Percentiles rank a stretch among this genome's conserved stretches.
Conservation (phyloP, 306 rosid species). For the Oxytropis ochrocephala region DNA sequence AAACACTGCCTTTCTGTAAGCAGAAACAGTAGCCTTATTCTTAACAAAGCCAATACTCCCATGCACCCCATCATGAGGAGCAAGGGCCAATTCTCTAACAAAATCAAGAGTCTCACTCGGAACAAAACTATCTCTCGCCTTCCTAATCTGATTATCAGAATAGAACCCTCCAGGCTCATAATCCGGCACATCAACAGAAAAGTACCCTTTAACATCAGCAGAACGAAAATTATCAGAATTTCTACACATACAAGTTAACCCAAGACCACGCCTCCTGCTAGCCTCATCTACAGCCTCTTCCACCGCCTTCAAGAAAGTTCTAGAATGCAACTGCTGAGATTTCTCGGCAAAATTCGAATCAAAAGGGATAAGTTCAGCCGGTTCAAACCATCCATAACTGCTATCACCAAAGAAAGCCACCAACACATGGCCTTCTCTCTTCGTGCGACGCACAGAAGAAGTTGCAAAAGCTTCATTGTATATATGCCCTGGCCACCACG, state of each 20-base stretch:
- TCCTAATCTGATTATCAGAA: conserved; percentile 56
- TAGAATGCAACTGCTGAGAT: conserved; percentile 58
- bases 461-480: conserved; percentile 70
- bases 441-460: conserved; percentile 59
- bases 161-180: conserved; percentile 66
- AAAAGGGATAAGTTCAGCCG: conserved; percentile 72
- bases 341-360: conserved; percentile 68
- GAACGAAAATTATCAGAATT: conserved; percentile 44
- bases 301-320: conserved; percentile 67
- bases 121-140: conserved; percentile 51
- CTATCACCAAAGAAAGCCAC: conserved; percentile 96
- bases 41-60: conserved; percentile 45
- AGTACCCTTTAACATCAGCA: conserved; percentile 53
- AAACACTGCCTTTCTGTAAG: conserved; percentile 60
- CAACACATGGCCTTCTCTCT: conserved; percentile 73
- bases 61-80: conserved; percentile 43
- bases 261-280: conserved; percentile 68
- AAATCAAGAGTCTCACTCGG: conserved; percentile 58
- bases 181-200: conserved; percentile 72
- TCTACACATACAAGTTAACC: conserved; percentile 69
- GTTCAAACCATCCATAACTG: conserved; percentile 98
- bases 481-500: conserved; percentile 99
- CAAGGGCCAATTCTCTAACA: conserved; percentile 61
- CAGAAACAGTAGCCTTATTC: conserved; percentile 56
- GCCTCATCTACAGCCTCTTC: conserved; percentile 94